These are phyloP conservation scores for Hypomontagnella monticulosa DNA, from an alignment of 495 filamentous ascomycete species.

Conservation along the genomic window DNA sequence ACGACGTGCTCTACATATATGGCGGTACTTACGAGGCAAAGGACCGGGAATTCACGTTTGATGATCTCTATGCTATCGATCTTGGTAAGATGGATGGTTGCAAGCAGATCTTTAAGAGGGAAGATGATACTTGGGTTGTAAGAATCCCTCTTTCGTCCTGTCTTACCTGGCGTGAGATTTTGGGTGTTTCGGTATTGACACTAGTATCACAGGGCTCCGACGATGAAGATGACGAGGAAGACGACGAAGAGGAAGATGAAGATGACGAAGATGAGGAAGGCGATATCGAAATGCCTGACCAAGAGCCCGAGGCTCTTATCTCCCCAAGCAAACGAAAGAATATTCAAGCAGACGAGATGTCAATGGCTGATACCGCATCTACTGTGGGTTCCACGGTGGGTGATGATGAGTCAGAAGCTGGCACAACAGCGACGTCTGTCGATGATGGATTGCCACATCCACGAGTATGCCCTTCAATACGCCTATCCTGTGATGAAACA, in stretches of 20 bases:
- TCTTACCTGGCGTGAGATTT: background rate
- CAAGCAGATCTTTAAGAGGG: slow-evolving; percentile 83
- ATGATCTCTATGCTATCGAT: slow-evolving; percentile 92
- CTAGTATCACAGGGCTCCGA: slow-evolving; percentile 61
- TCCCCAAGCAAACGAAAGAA: slow-evolving; percentile 59
- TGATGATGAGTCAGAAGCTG: slow-evolving; percentile 62
- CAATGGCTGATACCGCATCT: slow-evolving; percentile 48
- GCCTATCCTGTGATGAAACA: background rate
- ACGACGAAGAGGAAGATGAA: slow-evolving; percentile 73
- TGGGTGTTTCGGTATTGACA: slow-evolving; percentile 34
- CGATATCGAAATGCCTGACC: slow-evolving; percentile 56
- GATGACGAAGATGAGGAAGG: slow-evolving; percentile 72
- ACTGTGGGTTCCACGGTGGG: slow-evolving; percentile 42
- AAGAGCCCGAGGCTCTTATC: slow-evolving; percentile 45
- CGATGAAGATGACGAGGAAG: slow-evolving; percentile 77
- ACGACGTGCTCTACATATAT: slow-evolving; percentile 90
- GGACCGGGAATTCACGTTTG: slow-evolving; percentile 92
- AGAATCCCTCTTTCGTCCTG: slow-evolving; percentile 38
- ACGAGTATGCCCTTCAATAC: slow-evolving; percentile 47
- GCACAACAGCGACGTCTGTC: slow-evolving; percentile 53
- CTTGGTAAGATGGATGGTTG: slow-evolving; percentile 91
- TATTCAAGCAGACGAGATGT: slow-evolving; percentile 54
- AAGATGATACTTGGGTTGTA: slow-evolving; percentile 85
- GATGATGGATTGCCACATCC: slow-evolving; percentile 70
- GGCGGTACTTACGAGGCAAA: slow-evolving; percentile 95